Evolutionary conservation across 1,139 yeast species (phyloP).

Genomic region (Lodderomyces oxycetoniae): DNA sequence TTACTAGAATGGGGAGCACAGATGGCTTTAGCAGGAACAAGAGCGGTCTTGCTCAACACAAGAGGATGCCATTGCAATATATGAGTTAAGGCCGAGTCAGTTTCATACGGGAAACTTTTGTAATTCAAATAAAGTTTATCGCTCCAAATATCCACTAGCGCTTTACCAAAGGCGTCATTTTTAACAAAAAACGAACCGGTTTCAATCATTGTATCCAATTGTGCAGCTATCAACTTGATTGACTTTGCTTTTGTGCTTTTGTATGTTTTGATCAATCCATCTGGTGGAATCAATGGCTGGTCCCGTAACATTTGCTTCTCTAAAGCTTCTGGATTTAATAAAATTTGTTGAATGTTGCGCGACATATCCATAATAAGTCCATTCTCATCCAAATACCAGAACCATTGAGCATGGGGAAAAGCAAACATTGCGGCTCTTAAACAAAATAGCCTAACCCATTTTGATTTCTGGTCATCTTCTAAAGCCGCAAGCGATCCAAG

Average conservation of each 20-base stretch:
- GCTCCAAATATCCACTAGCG: constrained; percentile 70
- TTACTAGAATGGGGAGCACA: constrained; percentile 24
- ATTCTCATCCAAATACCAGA: constrained; percentile 80
- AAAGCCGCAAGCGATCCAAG: constrained; percentile 41
- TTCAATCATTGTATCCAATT: constrained; percentile 55
- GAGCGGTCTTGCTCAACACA: constrained; percentile 62
- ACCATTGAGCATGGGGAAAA: constrained; percentile 77
- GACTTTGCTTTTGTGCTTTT: constrained; percentile 51
- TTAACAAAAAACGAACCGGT: constrained; percentile 64
- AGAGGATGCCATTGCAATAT: constrained; percentile 92
- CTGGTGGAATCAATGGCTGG: constrained; percentile 64
- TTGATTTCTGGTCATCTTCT: constrained; percentile 30
- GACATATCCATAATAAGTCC: constrained; percentile 64
- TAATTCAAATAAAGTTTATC: constrained; percentile 67
- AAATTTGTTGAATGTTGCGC: constrained; percentile 51
- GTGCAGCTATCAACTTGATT: constrained; percentile 61
- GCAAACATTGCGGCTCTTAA: constrained; percentile 83
- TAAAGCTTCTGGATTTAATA: constrained; percentile 54
- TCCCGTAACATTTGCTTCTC: constrained; percentile 58
- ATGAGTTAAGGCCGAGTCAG: constrained; percentile 71
- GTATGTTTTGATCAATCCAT: constrained; percentile 67
- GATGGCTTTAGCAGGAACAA: constrained; percentile 55
- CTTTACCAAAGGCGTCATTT: constrained; percentile 59
- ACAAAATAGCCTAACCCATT: constrained; percentile 58
- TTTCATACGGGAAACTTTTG: constrained; percentile 54